Base-by-base conservation (phyloP, 2,329 filamentous ascomycete species). In the Monilinia fructicola region DNA sequence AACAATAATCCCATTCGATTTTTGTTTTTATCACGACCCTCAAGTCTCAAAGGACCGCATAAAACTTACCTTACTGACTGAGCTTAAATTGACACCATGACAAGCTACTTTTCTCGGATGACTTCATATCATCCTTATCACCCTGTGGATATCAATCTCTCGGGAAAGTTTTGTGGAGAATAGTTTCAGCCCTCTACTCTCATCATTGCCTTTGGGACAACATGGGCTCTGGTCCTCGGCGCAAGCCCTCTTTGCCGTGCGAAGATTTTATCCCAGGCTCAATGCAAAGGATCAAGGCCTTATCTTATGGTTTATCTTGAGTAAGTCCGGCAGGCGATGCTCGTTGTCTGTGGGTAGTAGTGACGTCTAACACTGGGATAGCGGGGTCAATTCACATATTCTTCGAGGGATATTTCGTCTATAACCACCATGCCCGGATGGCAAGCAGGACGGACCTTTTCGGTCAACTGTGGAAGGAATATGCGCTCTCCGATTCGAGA, bases 391-490 rank as follows among this genome's bases (percentile, higher is more conserved):
- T 77, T 31, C 75, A 76, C 65, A 62, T 76, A 35, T 76, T 76
- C 67, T 72, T 72, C 54, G 66, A 73, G 67, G 74, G 83, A 31
- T 84, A 85, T 76, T 85, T 82, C 71, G 78, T 80, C n/a, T 73
- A 78, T 71, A 80, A 84, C 74, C 78, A 84, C 74, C 78, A 78
- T 56, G 67, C 74, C 65, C 68, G 74, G 67, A 80, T 85, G 73
- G 79, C 78, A 50, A 72, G 76, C 52, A 74, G 73, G 53, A 74
- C 73, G 23, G 76, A 80, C 70, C 71, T 84, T 53, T 81, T 85
- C 53, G 83, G 79, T 26, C 82, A 86, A 73, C 77, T 84, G 0
- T 86, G 84, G 84, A 86, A 85, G 71, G 84, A 86, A 70, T 85
- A 86, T 76, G 79, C 84, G 3, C 78, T 85, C 46, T 84, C 82